These are phyloP conservation scores for Austroboletus rostrupii DNA, from an alignment of 1,284 basidiomycete species.

Conservation along the genomic window DNA sequence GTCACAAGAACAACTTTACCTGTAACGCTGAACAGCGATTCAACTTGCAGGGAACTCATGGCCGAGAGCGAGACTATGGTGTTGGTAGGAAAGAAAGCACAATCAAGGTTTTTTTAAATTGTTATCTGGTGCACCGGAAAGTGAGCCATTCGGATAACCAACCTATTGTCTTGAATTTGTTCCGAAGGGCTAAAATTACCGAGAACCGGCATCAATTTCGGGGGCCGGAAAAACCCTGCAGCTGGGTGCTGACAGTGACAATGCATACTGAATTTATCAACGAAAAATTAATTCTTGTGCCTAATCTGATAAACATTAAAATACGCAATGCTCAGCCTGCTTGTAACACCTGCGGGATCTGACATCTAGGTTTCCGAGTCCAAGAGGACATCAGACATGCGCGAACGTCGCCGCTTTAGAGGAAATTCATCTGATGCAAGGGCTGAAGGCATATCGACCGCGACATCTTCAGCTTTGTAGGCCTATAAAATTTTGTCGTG, in stretches of 20 bases:
- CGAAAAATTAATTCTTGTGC: constrained; percentile 24
- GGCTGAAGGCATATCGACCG: constrained; percentile 23
- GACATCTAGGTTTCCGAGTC: constrained; percentile 32
- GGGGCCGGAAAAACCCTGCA: not conserved
- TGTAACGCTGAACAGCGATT: constrained; percentile 54
- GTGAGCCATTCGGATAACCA: not conserved
- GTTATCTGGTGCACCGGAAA: not conserved
- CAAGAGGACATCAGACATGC: constrained; percentile 28
- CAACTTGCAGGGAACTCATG: constrained; percentile 40
- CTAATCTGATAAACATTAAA: constrained; percentile 22
- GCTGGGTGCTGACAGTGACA: not conserved
- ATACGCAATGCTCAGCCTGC: constrained; percentile 9
- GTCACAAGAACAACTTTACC: constrained; percentile 65
- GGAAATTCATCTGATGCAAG: constrained; percentile 21
- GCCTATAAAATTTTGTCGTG: constrained; percentile 21
- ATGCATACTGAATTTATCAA: constrained; percentile 9
- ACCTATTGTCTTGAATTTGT: constrained; percentile 17
- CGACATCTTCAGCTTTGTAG: constrained; percentile 24
- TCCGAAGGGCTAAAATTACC: constrained; percentile 10
- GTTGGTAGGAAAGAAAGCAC: not conserved
- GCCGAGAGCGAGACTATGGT: not conserved
- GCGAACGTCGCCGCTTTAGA: constrained; percentile 41
- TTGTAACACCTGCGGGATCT: constrained; percentile 11
- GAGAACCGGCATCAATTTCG: constrained; percentile 6
- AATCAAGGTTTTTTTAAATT: not conserved